phyloP scores from a whole-genome alignment of 208 protist genomes.

The Leishmania braziliensis region DNA sequence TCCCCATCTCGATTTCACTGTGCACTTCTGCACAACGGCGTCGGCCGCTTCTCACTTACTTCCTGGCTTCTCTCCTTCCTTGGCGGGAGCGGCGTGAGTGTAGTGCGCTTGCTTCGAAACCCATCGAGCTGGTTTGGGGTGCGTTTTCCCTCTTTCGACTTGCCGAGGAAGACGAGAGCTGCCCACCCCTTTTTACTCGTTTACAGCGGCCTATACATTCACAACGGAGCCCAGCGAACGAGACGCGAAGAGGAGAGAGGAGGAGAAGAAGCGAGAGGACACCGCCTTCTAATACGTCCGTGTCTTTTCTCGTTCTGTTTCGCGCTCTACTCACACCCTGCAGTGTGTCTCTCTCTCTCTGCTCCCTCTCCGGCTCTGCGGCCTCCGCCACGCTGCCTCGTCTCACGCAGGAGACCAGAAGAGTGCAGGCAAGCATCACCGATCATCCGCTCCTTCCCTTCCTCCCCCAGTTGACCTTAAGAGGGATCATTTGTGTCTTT shows the following conservation, averaged over 20 bases:
- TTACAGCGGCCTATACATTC: background rate
- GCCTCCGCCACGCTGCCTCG: background rate
- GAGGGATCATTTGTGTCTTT: no score
- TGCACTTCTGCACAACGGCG: background rate
- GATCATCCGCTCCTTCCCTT: no score
- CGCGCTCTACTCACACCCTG: background rate
- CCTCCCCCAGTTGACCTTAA: no score
- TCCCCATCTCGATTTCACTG: background rate
- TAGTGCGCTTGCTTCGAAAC: background rate
- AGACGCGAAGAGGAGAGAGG: background rate
- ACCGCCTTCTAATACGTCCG: background rate
- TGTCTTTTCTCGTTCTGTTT: background rate
- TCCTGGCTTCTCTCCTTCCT: background rate
- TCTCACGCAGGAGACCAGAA: no score
- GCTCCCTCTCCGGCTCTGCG: background rate
- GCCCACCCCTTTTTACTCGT: no score
- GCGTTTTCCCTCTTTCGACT: background rate
- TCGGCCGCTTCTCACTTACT: background rate
- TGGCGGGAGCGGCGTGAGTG: background rate
- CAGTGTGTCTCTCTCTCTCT: background rate
- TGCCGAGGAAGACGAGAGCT: background rate
- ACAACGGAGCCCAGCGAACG: background rate
- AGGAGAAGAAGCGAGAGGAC: background rate
- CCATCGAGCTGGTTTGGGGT: background rate
- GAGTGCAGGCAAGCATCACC: no score